Percentiles rank a stretch among this genome's conserved stretches.
These are phyloP conservation scores for Fistulinella cinereoalba DNA, from an alignment of 1,284 basidiomycete species.

Conservation along the genomic window DNA sequence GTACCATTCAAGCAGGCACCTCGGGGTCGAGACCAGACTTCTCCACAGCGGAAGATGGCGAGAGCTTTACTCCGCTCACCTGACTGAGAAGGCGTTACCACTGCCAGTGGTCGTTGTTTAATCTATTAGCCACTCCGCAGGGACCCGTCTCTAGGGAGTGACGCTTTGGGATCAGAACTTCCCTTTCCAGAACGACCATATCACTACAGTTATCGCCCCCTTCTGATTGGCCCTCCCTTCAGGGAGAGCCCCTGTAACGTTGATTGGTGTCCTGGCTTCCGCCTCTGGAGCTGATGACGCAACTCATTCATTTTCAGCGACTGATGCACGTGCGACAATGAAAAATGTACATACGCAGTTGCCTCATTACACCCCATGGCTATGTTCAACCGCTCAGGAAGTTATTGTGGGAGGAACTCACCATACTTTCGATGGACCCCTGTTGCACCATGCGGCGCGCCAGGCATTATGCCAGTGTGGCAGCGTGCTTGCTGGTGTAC, in stretches of 20 bases:
- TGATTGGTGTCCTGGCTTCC: constrained; percentile 1
- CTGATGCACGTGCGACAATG: constrained; percentile 7
- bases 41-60: constrained; percentile 1
- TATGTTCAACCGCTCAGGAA: background rate
- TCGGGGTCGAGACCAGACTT: background rate
- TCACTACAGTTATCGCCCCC: constrained; percentile 14
- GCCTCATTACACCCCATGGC: constrained; percentile 5
- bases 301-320: background rate
- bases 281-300: constrained; percentile 7
- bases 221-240: constrained; percentile 14
- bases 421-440: constrained; percentile 5
- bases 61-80: constrained; percentile 3
- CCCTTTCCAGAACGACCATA: constrained; percentile 18
- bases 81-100: constrained; percentile 4
- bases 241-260: constrained; percentile 1
- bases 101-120: constrained; percentile 5
- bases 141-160: constrained; percentile 20
- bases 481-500: constrained; percentile 13
- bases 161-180: constrained; percentile 4
- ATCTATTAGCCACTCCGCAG: constrained; percentile 13
- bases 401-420: background rate
- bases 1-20: constrained; percentile 1
- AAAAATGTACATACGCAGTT: background rate
- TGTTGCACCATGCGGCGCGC: constrained; percentile 14
- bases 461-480: constrained; percentile 5